phyloP scores from a whole-genome alignment of 2,329 filamentous ascomycete genomes.

The Trichoderma sp. region DNA sequence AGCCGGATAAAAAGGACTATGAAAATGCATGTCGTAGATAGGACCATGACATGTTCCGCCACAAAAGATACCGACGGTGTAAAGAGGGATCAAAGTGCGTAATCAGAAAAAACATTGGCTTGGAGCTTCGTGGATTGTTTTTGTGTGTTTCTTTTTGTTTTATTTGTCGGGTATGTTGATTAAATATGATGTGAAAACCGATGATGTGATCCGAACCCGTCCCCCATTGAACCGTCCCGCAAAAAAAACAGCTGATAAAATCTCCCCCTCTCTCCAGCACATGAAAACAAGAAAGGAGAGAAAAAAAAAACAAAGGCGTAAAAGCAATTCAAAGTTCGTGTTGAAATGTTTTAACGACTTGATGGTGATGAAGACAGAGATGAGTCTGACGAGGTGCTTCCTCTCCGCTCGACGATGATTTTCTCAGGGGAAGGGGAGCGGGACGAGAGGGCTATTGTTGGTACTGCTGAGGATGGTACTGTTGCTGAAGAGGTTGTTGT shows the following conservation, averaged over 20 bases:
- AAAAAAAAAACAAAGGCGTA: background rate
- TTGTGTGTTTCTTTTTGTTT: background rate
- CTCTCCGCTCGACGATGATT: slow-evolving; percentile 40
- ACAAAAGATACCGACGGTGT: background rate
- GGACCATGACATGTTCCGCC: background rate
- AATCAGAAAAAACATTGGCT: background rate
- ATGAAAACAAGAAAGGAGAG: background rate
- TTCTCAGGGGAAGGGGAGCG: slow-evolving; percentile 41
- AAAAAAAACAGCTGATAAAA: background rate
- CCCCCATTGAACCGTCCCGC: background rate
- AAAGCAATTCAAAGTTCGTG: background rate
- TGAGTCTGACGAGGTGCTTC: slow-evolving; percentile 22
- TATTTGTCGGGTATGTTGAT: slow-evolving; percentile 4
- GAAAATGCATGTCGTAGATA: background rate
- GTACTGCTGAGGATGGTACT: background rate
- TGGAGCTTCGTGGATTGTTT: background rate
- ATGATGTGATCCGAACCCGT: background rate
- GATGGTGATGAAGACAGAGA: background rate
- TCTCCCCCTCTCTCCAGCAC: background rate
- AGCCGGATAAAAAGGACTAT: background rate
- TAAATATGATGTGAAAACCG: background rate
- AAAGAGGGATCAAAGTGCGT: background rate
- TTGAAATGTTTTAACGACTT: background rate
- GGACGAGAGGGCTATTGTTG: slow-evolving; percentile 28
- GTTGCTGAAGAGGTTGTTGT: background rate